These are phyloP conservation scores for Termitomyces sp. DNA, from an alignment of 768 basidiomycete species.

Conservation along the genomic window DNA sequence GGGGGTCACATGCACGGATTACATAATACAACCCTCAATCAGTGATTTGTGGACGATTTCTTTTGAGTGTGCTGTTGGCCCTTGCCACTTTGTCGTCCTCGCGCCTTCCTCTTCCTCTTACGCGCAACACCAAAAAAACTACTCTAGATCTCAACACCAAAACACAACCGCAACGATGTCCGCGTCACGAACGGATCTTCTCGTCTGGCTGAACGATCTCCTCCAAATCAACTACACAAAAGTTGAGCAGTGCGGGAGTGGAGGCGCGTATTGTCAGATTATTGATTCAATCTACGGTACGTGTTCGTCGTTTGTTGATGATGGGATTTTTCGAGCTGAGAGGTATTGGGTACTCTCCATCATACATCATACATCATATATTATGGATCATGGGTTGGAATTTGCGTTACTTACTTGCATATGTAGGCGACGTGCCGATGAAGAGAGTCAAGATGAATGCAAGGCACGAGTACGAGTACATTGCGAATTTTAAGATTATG, in stretches of 20 bases:
- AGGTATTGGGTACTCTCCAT: too few species aligned
- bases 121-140: background rate
- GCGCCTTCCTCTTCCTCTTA: too few species aligned
- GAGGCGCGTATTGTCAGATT: constrained; percentile 93
- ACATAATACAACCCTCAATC: background rate
- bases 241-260: constrained; percentile 87
- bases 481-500: constrained; percentile 94
- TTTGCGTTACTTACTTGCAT: background rate
- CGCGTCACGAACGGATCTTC: constrained; percentile 81
- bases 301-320: constrained; percentile 23
- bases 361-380: too few species aligned
- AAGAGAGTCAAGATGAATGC: constrained; percentile 92
- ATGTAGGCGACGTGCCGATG: constrained; percentile 86
- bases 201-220: constrained; percentile 94
- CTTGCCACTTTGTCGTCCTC: background rate
- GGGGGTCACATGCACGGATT: background rate
- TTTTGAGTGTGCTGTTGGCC: background rate
- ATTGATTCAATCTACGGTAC: constrained; percentile 92
- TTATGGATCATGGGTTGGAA: background rate
- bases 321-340: background rate
- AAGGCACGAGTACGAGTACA: constrained; percentile 92
- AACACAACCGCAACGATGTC: constrained; percentile 37
- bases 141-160: too few species aligned
- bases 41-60: background rate
- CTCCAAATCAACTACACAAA: constrained; percentile 90